These are phyloP conservation scores for Candolleomyces eurysporus DNA, from an alignment of 768 basidiomycete genomes.

Conservation along the genomic window DNA sequence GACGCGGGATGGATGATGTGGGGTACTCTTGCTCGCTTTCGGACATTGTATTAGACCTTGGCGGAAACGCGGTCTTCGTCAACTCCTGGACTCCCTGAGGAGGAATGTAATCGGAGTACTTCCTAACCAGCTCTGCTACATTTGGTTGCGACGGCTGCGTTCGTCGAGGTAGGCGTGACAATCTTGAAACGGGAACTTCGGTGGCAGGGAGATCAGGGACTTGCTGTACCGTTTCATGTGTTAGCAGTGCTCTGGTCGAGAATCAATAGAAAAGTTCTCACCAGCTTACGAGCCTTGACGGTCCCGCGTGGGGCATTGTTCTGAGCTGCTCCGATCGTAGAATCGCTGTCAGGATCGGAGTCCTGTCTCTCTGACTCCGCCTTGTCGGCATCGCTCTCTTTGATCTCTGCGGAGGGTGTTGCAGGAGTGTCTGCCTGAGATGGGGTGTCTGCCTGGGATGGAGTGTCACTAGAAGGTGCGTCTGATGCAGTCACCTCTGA, in stretches of 20 bases:
- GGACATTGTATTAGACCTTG: slow-evolving; percentile 51
- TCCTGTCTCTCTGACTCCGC: slow-evolving; percentile 13
- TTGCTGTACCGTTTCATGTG: slow-evolving; percentile 1
- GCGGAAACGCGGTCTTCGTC: slow-evolving; percentile 62
- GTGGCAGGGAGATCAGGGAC: slow-evolving; percentile 15
- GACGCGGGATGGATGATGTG: slow-evolving; percentile 29
- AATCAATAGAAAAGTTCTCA: neutral
- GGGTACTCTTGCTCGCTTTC: slow-evolving; percentile 80
- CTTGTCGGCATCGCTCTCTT: slow-evolving; percentile 3
- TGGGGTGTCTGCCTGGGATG: slow-evolving; percentile 1
- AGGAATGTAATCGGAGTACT: slow-evolving; percentile 76
- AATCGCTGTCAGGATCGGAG: slow-evolving; percentile 78
- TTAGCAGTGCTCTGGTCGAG: neutral
- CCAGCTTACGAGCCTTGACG: slow-evolving; percentile 9
- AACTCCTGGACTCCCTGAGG: slow-evolving; percentile 71
- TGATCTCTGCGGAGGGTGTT: slow-evolving; percentile 8
- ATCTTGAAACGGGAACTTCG: slow-evolving; percentile 28
- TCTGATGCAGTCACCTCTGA: neutral
- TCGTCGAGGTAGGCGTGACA: slow-evolving; percentile 67
- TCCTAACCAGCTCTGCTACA: slow-evolving; percentile 84
- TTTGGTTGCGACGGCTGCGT: slow-evolving; percentile 46
- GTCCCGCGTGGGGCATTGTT: slow-evolving; percentile 23
- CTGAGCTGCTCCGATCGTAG: slow-evolving; percentile 68
- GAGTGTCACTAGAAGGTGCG: neutral
- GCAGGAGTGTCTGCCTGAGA: neutral